phyloP scores from a whole-genome alignment of 805 yeast species.

The Candida nanaspora region DNA sequence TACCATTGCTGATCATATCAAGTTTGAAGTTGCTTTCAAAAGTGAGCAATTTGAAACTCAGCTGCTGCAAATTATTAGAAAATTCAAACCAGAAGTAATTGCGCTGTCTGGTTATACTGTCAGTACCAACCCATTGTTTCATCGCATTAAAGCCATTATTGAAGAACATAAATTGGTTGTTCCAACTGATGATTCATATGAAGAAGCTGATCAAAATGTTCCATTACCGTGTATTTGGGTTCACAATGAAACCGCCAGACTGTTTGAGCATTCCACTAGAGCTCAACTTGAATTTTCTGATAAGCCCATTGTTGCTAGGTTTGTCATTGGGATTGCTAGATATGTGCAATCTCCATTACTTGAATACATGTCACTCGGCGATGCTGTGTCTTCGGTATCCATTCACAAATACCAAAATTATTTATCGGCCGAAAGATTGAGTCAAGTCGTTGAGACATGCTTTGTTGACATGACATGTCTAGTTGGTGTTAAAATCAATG shows the following conservation, averaged over 20 bases:
- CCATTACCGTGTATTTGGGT: slow-evolving; percentile 70
- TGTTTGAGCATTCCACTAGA: slow-evolving; percentile 72
- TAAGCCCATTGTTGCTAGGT: slow-evolving; percentile 70
- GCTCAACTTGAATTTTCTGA: slow-evolving; percentile 79
- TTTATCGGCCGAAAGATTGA: slow-evolving; percentile 54
- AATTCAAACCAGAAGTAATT: slow-evolving; percentile 79
- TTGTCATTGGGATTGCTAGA: slow-evolving; percentile 85
- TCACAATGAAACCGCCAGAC: slow-evolving; percentile 87
- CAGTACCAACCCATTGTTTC: slow-evolving; percentile 53
- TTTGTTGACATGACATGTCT: slow-evolving; percentile 86
- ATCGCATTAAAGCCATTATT: slow-evolving; percentile 48
- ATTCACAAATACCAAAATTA: slow-evolving; percentile 67
- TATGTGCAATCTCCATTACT: slow-evolving; percentile 88
- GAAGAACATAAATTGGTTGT: slow-evolving; percentile 46
- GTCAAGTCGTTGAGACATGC: slow-evolving; percentile 65
- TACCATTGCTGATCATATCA: slow-evolving; percentile 64
- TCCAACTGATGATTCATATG: slow-evolving; percentile 34
- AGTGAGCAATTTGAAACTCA: slow-evolving; percentile 57
- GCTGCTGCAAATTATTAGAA: slow-evolving; percentile 51
- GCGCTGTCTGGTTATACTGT: slow-evolving; percentile 87
- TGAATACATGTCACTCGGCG: slow-evolving; percentile 78
- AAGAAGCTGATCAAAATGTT: slow-evolving; percentile 24
- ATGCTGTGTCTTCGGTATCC: slow-evolving; percentile 60
- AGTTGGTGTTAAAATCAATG: slow-evolving; percentile 92
- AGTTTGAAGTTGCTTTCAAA: slow-evolving; percentile 70